Evolutionary conservation across 2,329 filamentous ascomycete genomes (phyloP).

Genomic region (Calonectria pseudoturangicola): DNA sequence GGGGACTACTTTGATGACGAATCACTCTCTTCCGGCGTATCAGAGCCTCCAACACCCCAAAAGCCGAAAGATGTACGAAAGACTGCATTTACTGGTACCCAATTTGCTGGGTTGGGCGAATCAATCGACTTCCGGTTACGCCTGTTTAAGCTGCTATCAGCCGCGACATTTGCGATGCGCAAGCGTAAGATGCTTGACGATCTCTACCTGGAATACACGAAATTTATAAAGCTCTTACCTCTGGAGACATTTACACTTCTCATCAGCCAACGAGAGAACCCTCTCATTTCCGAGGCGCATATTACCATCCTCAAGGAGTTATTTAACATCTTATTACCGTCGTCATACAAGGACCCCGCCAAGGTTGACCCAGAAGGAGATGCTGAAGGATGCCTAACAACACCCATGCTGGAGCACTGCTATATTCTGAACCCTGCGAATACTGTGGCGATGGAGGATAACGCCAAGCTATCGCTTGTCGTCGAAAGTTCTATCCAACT

Average conservation of each 20-base stretch:
- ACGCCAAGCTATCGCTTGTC: conserved; percentile 82
- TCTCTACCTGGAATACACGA: conserved; percentile 76
- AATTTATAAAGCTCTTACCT: conserved; percentile 75
- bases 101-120: conserved; percentile 64
- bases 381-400: conserved; percentile 63
- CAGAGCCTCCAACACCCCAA: conserved; percentile 67
- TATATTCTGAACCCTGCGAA: conserved; percentile 81
- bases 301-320: conserved; percentile 68
- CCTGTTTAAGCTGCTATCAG: conserved; percentile 74
- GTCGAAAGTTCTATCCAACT: conserved; percentile 79
- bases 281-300: conserved; percentile 62
- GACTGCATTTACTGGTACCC: conserved; percentile 46
- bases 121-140: conserved; percentile 78
- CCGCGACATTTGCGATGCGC: conserved; percentile 68
- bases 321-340: conserved; percentile 66
- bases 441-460: conserved; percentile 76
- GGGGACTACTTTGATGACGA: conserved; percentile 78
- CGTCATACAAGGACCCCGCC: conserved; percentile 63
- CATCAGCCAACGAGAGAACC: conserved; percentile 61
- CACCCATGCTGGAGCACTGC: conserved; percentile 70
- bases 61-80: conserved; percentile 57
- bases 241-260: conserved; percentile 75
- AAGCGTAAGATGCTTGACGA: conserved; percentile 65
- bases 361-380: conserved; percentile 62
- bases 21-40: conserved; percentile 67